Percentiles rank a stretch among this genome's conserved stretches.
Evolutionary conservation across 1,284 basidiomycete genomes (phyloP).

Genomic region (Neotropicomus parvogracilis): DNA sequence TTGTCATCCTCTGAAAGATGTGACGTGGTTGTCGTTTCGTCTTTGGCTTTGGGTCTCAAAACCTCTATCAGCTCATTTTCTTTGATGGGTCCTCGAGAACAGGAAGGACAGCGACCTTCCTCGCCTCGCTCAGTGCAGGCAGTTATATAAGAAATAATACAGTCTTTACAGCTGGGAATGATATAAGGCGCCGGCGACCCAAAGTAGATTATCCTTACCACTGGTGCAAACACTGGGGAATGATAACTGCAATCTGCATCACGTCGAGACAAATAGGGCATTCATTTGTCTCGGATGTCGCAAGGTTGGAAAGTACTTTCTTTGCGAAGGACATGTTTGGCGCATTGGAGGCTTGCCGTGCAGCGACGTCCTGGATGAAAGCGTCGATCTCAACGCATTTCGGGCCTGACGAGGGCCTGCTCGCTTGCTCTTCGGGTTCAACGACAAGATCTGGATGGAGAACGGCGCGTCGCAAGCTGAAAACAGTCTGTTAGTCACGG

Average conservation of each 20-base stretch:
- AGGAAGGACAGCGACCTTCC: conserved; percentile 69
- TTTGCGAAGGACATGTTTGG: conserved; percentile 55
- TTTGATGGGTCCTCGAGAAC: conserved; percentile 65
- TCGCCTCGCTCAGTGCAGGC: conserved; percentile 64
- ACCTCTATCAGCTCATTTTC: conserved; percentile 66
- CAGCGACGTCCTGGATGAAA: conserved; percentile 59
- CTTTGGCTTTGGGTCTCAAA: conserved; percentile 40
- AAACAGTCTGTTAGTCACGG: conserved; percentile 4
- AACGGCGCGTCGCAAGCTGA: conserved; percentile 79
- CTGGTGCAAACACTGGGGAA: conserved; percentile 76
- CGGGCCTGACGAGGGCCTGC: conserved; percentile 35
- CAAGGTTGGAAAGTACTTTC: conserved; percentile 56
- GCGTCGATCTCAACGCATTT: conserved; percentile 55
- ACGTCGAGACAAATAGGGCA: conserved; percentile 82
- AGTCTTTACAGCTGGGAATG: conserved; percentile 71
- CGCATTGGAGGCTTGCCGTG: conserved; percentile 35
- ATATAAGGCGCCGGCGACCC: conserved; percentile 2
- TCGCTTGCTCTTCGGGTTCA: conserved; percentile 41
- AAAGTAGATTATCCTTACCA: conserved; percentile 45
- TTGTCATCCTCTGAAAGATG: conserved; percentile 1
- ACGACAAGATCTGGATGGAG: conserved; percentile 80
- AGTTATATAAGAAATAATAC: conserved; percentile 68
- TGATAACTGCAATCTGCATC: conserved; percentile 66
- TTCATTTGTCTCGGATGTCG: conserved; percentile 49
- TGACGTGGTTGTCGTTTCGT: background rate